Evolutionary conservation across 495 filamentous ascomycete genomes (phyloP).

Genomic region (Cladorrhinum samala): DNA sequence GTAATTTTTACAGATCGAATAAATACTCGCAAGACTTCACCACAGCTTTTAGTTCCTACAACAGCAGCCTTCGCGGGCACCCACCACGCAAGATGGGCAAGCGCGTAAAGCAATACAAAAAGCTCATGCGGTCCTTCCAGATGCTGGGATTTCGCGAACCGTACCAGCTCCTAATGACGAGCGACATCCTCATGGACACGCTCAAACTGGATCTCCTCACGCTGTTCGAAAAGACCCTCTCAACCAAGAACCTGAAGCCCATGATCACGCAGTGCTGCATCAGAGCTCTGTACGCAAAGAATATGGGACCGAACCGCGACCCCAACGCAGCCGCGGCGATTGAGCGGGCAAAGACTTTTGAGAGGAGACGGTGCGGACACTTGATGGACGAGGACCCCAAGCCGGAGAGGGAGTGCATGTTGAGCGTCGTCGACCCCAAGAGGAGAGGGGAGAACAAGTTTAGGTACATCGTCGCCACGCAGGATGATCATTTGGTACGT

Average conservation of each 20-base stretch:
- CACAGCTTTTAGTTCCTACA: too few species aligned
- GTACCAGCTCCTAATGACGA: slow-evolving; percentile 70
- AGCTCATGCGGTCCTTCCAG: slow-evolving; percentile 81
- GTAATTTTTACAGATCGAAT: too few species aligned
- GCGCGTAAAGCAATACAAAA: slow-evolving; percentile 89
- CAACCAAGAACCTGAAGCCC: slow-evolving; percentile 71
- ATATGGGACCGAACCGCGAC: slow-evolving; percentile 46
- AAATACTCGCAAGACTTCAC: too few species aligned
- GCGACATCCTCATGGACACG: slow-evolving; percentile 29
- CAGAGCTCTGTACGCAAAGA: slow-evolving; percentile 56
- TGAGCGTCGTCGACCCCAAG: slow-evolving; percentile 71
- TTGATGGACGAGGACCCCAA: slow-evolving; percentile 74
- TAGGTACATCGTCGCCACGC: slow-evolving; percentile 80
- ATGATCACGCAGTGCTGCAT: slow-evolving; percentile 48
- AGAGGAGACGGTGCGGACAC: slow-evolving; percentile 85
- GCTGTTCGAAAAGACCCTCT: slow-evolving; percentile 57
- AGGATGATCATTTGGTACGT: slow-evolving; percentile 42
- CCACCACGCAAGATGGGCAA: slow-evolving; percentile 51
- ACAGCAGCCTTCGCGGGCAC: neutral
- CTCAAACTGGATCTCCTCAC: slow-evolving; percentile 70
- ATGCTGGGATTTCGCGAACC: slow-evolving; percentile 70
- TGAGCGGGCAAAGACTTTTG: slow-evolving; percentile 63
- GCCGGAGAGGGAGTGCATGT: slow-evolving; percentile 68
- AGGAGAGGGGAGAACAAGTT: slow-evolving; percentile 71
- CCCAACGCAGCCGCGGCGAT: slow-evolving; percentile 55